phyloP scores from a whole-genome alignment of 257 asterid species.

The Leonotis leonurus region DNA sequence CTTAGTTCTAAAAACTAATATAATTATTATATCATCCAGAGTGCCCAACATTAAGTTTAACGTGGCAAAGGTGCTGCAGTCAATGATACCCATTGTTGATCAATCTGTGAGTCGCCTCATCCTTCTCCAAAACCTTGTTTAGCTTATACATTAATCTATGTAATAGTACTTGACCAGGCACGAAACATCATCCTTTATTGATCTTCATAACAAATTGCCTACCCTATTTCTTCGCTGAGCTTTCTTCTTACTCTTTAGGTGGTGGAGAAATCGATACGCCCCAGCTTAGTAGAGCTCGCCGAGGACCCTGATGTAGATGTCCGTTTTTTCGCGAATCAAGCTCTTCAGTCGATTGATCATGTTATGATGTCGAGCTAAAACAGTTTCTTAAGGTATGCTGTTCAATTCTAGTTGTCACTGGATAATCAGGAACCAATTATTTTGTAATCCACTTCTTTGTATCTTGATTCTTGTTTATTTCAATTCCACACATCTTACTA shows the following conservation, averaged over 20 bases:
- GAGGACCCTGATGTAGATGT: slow-evolving; percentile 99
- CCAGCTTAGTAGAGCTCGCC: slow-evolving; percentile 64
- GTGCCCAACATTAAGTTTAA: slow-evolving; percentile 89
- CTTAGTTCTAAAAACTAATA: neutral
- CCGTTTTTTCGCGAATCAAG: slow-evolving; percentile 78
- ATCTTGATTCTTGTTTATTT: neutral
- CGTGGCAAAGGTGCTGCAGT: slow-evolving; percentile 87
- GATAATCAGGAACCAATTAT: neutral
- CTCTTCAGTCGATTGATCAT: slow-evolving; percentile 63
- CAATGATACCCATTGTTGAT: slow-evolving; percentile 76
- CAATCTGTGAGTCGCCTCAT: slow-evolving; percentile 53
- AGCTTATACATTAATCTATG: neutral
- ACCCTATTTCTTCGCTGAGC: neutral
- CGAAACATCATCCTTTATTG: too few relatives aligned
- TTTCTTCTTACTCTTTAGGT: slow-evolving; percentile 36
- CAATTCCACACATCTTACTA: neutral
- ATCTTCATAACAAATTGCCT: too few relatives aligned
- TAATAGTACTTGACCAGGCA: neutral
- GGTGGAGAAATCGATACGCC: slow-evolving; percentile 72
- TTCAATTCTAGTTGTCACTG: neutral
- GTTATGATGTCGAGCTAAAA: slow-evolving; percentile 64
- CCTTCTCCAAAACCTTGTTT: neutral
- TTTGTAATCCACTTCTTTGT: neutral
- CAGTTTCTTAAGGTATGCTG: slow-evolving; percentile 6
- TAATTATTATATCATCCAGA: slow-evolving; percentile 30